A percentile compares a stretch with the other conserved stretches of the same genome.
These are phyloP conservation scores for Gymnopilus dilepis DNA, from an alignment of 768 basidiomycete species.

Conservation along the genomic window DNA sequence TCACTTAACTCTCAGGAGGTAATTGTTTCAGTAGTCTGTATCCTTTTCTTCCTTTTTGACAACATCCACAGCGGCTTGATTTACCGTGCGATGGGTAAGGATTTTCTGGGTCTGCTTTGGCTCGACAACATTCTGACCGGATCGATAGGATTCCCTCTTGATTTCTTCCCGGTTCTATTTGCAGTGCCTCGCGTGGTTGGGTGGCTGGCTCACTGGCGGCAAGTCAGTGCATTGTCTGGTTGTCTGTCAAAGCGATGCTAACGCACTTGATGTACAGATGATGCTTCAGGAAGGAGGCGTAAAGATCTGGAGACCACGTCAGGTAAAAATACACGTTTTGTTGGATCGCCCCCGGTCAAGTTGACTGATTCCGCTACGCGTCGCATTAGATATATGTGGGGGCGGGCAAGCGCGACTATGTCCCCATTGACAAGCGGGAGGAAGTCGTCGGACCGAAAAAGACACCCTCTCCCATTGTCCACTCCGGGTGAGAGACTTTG, in stretches of 20 bases:
- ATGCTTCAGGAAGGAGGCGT: constrained; percentile 90
- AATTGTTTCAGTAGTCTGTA: constrained; percentile 39
- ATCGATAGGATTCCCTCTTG: constrained; percentile 80
- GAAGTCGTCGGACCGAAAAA: constrained; percentile 58
- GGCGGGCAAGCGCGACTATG: constrained; percentile 73
- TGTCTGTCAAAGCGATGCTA: constrained; percentile 4
- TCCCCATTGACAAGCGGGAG: constrained; percentile 63
- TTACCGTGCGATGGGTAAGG: constrained; percentile 87
- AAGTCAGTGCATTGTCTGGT: constrained; percentile 45
- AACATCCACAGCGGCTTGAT: constrained; percentile 69
- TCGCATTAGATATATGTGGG: constrained; percentile 76
- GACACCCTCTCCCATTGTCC: constrained; percentile 66
- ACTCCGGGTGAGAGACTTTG: constrained; percentile 71
- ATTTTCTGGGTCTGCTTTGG: neutral
- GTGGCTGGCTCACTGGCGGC: constrained; percentile 93
- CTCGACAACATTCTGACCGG: constrained; percentile 3
- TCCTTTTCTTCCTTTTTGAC: constrained; percentile 7
- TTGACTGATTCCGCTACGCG: constrained; percentile 9
- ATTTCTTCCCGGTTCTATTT: constrained; percentile 94
- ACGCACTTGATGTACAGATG: constrained; percentile 57
- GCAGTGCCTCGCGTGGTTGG: constrained; percentile 92
- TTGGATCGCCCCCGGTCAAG: constrained; percentile 14
- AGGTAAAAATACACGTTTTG: constrained; percentile 49
- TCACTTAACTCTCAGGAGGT: constrained; percentile 53
- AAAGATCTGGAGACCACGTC: constrained; percentile 91